Percentiles rank a stretch among this genome's conserved stretches.
phyloP scores from a whole-genome alignment of 2,329 filamentous ascomycete genomes.

The Purpureocillium takamizusanense region DNA sequence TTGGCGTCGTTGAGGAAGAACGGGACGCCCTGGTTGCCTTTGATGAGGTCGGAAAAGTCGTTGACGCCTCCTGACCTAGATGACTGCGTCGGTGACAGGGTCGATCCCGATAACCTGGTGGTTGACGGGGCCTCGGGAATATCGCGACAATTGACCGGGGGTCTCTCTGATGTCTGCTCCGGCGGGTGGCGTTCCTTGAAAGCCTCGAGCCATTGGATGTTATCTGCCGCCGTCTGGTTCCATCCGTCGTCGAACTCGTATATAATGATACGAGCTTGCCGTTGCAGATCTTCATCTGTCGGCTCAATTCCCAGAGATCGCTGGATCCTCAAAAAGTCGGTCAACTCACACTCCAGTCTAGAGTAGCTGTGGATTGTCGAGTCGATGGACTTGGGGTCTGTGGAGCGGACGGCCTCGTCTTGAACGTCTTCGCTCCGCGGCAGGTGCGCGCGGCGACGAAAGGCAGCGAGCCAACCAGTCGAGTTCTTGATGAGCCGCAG shows the following conservation, averaged over 20 bases:
- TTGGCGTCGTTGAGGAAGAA: slow-evolving; percentile 52
- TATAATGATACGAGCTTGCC: slow-evolving; percentile 50
- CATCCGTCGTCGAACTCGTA: slow-evolving; percentile 54
- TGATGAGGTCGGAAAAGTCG: slow-evolving; percentile 6
- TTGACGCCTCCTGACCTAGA: slow-evolving; percentile 2
- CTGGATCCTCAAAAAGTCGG: slow-evolving; percentile 39
- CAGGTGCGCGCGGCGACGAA: slow-evolving; percentile 47
- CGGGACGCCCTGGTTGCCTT: slow-evolving; percentile 12
- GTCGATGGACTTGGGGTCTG: slow-evolving; percentile 45
- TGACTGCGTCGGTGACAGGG: slow-evolving; percentile 9
- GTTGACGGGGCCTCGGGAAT: neutral
- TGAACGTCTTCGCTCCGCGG: slow-evolving; percentile 47
- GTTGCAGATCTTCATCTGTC: slow-evolving; percentile 45
- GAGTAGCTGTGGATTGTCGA: slow-evolving; percentile 51
- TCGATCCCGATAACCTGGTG: slow-evolving; percentile 4
- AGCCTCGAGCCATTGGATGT: slow-evolving; percentile 39
- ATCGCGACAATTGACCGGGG: neutral
- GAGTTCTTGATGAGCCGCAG: slow-evolving; percentile 41
- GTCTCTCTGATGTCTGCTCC: slow-evolving; percentile 2
- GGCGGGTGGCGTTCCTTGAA: slow-evolving; percentile 40
- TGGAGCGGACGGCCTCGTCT: slow-evolving; percentile 37
- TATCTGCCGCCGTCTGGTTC: slow-evolving; percentile 56
- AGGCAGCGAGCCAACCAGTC: slow-evolving; percentile 45
- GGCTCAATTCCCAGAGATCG: slow-evolving; percentile 36
- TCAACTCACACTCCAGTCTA: slow-evolving; percentile 46